Percentiles rank a stretch among this genome's conserved stretches.
Conservation (phyloP, 2,329 filamentous ascomycete species). For the Clonostachys rhizophaga region DNA sequence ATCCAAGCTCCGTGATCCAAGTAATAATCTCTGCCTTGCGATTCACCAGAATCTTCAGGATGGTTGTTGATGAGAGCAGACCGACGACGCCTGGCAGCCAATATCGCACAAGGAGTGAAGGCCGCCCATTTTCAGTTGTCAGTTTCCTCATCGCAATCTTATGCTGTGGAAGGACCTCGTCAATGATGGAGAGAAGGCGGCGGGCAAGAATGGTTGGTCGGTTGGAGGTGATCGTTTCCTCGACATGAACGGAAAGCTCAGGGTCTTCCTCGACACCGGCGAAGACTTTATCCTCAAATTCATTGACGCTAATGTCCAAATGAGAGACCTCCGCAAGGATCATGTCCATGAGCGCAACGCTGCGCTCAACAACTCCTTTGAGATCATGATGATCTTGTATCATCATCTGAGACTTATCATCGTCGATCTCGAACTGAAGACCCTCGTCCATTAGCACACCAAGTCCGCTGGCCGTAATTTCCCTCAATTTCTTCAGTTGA, state of each 20-base stretch:
- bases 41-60: slow-evolving; percentile 74
- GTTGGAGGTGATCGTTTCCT: slow-evolving; percentile 31
- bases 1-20: slow-evolving; percentile 76
- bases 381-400: slow-evolving; percentile 44
- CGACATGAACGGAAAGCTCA: slow-evolving; percentile 47
- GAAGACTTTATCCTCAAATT: slow-evolving; percentile 64
- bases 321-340: slow-evolving; percentile 69
- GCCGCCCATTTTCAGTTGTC: slow-evolving; percentile 66
- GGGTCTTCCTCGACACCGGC: slow-evolving; percentile 57
- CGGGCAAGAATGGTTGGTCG: slow-evolving; percentile 59
- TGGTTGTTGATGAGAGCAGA: slow-evolving; percentile 78
- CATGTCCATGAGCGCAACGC: slow-evolving; percentile 80
- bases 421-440: slow-evolving; percentile 60
- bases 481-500: slow-evolving; percentile 65
- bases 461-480: slow-evolving; percentile 80
- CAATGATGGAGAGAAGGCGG: slow-evolving; percentile 66
- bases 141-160: slow-evolving; percentile 47
- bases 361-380: slow-evolving; percentile 74
- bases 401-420: slow-evolving; percentile 50
- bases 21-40: slow-evolving; percentile 70
- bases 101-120: slow-evolving; percentile 72
- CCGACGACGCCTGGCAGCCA: slow-evolving; percentile 75
- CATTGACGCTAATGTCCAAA: slow-evolving; percentile 55
- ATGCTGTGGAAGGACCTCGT: slow-evolving; percentile 65
- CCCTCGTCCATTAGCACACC: slow-evolving; percentile 87